phyloP scores from a whole-genome alignment of 2,329 filamentous ascomycete species.

The Colletotrichum falcatum region DNA sequence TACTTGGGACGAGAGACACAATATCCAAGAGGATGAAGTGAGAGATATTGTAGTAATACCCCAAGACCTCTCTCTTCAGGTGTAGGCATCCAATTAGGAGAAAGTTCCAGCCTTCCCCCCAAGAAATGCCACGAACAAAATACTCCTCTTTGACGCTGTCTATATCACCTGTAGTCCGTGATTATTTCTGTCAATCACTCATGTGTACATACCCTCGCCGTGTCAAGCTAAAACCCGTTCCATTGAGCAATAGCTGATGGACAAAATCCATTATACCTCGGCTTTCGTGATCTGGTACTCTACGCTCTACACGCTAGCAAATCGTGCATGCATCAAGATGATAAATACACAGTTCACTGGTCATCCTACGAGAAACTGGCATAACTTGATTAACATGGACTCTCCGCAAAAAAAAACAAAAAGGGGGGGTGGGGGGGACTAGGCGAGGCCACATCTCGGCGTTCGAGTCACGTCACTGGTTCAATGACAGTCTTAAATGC shows the following conservation, averaged over 20 bases:
- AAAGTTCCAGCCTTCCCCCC: not conserved
- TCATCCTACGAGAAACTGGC: not conserved
- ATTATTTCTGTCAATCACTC: too few species aligned
- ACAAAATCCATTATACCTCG: too few species aligned
- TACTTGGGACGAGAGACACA: not conserved
- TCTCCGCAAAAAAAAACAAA: not conserved
- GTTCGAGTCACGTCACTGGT: not conserved
- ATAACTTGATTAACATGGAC: not conserved
- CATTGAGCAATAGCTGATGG: too few species aligned
- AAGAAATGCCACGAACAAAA: not conserved
- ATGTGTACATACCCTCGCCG: too few species aligned
- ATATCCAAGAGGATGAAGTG: not conserved
- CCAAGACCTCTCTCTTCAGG: not conserved
- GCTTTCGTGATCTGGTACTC: not conserved
- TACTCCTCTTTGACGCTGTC: too few species aligned
- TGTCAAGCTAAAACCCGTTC: too few species aligned
- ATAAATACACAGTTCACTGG: not conserved
- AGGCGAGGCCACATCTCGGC: not conserved
- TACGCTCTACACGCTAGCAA: too few species aligned
- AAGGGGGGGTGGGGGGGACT: too few species aligned
- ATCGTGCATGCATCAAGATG: too few species aligned
- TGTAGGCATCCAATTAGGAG: not conserved
- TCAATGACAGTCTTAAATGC: too few species aligned
- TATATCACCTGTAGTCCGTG: too few species aligned
- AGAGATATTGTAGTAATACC: not conserved